These are phyloP conservation scores for Huntiella abstrusa DNA, from an alignment of 2,329 filamentous ascomycete genomes.

Conservation along the genomic window DNA sequence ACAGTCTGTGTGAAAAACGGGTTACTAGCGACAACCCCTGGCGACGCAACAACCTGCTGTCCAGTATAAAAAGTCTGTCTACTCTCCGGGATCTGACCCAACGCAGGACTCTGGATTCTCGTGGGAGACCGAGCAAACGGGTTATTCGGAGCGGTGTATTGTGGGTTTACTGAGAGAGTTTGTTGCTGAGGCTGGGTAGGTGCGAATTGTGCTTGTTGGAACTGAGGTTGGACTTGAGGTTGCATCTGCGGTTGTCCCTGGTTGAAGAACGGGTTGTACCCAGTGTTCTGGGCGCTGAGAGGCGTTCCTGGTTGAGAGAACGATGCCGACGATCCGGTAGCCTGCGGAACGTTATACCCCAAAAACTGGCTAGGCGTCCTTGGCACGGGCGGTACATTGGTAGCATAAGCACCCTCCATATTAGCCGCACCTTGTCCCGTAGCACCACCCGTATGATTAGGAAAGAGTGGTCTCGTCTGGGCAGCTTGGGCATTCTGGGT, in stretches of 20 bases:
- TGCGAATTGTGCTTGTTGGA: constrained; percentile 10
- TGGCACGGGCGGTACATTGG: constrained; percentile 49
- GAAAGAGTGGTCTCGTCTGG: constrained; percentile 43
- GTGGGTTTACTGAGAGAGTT: constrained; percentile 23
- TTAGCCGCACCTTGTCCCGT: constrained; percentile 20
- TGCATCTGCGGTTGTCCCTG: constrained; percentile 21
- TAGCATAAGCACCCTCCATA: constrained; percentile 11
- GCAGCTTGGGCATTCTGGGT: constrained; percentile 19
- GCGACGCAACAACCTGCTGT: constrained; percentile 5
- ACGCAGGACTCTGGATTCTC: constrained; percentile 27
- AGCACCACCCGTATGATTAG: constrained; percentile 53
- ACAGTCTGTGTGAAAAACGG: constrained; percentile 19
- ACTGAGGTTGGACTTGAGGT: constrained; percentile 1
- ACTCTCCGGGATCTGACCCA: constrained; percentile 33
- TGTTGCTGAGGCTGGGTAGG: constrained; percentile 15
- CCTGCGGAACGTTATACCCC: constrained; percentile 15
- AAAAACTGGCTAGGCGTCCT: constrained; percentile 33
- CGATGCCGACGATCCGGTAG: constrained; percentile 11
- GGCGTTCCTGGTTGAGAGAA: constrained; percentile 8
- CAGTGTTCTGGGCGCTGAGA: constrained; percentile 8
- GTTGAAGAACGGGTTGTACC: constrained; percentile 8
- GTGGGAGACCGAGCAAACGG: constrained; percentile 32
- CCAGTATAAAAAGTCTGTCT: constrained; percentile 25
- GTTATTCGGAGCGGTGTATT: constrained; percentile 23
- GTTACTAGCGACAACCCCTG: constrained; percentile 14